Conservation (phyloP, 768 basidiomycete genomes). For the Cystofilobasidium ferigula region DNA sequence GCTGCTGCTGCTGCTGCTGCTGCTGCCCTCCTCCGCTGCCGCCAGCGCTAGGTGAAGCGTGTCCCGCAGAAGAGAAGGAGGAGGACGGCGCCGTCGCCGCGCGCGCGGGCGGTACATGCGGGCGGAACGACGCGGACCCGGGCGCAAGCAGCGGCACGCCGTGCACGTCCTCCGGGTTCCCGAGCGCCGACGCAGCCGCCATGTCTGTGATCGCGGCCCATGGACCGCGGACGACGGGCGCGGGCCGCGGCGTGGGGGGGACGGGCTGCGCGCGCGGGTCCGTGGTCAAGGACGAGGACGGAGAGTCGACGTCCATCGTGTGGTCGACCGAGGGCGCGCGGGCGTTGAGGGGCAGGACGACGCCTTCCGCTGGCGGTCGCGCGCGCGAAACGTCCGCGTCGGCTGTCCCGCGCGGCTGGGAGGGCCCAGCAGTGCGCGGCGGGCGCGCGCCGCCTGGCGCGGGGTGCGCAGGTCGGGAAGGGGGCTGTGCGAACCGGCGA, state of each 20-base stretch:
- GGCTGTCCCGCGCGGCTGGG: too few species aligned
- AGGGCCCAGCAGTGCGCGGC: too few species aligned
- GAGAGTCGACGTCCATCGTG: slow-evolving; percentile 21
- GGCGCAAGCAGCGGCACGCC: background rate
- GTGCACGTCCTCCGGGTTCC: slow-evolving; percentile 8
- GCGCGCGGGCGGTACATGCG: too few species aligned
- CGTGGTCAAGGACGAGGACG: too few species aligned
- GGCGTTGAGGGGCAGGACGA: background rate
- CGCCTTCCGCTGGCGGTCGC: too few species aligned
- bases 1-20: background rate
- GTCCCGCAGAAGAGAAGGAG: background rate
- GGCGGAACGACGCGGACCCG: background rate
- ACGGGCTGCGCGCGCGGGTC: background rate
- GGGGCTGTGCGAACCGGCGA: too few species aligned
- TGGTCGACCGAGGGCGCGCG: background rate
- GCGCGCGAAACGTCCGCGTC: too few species aligned
- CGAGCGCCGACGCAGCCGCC: background rate
- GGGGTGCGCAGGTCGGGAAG: background rate
- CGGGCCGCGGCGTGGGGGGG: background rate
- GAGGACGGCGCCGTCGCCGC: background rate
- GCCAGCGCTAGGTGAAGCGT: background rate
- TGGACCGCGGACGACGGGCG: background rate
- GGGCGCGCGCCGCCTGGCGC: too few species aligned
- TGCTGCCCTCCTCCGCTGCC: background rate
- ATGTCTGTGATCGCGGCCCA: background rate